Conservation (phyloP, 306 rosid genomes). For the Citrullus mucosospermus region DNA sequence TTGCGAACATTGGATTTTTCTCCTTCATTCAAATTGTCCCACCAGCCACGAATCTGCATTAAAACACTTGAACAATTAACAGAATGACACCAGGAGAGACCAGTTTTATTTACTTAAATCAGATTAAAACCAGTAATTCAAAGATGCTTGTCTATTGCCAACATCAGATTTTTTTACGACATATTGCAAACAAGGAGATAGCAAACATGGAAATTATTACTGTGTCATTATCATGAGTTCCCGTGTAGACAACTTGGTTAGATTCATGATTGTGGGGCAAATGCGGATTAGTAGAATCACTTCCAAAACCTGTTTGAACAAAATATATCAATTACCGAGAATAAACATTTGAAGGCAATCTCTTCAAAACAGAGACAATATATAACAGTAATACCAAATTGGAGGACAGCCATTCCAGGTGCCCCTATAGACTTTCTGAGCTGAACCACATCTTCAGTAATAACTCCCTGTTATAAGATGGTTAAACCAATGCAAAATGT, state of each 20-base stretch:
- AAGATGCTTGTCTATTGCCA: not conserved
- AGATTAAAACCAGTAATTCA: not conserved
- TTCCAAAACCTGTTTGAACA: slow-evolving; percentile 53
- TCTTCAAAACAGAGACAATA: not conserved
- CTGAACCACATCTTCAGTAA: slow-evolving; percentile 83
- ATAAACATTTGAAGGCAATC: slow-evolving; percentile 1
- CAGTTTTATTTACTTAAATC: not conserved
- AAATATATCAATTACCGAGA: not conserved
- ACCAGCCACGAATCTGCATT: slow-evolving; percentile 73
- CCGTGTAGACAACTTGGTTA: slow-evolving; percentile 89
- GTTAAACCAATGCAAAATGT: not conserved
- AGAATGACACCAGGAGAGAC: slow-evolving; percentile 6
- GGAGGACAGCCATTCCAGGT: slow-evolving; percentile 98
- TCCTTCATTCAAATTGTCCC: slow-evolving; percentile 63
- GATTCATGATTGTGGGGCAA: slow-evolving; percentile 87
- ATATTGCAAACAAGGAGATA: not conserved
- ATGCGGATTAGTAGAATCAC: slow-evolving; percentile 73
- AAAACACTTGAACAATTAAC: slow-evolving; percentile 12
- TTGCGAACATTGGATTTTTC: slow-evolving; percentile 63
- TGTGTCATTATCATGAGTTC: slow-evolving; percentile 96
- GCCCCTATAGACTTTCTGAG: slow-evolving; percentile 83
- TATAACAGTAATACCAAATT: slow-evolving; percentile 52
- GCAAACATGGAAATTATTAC: slow-evolving; percentile 28
- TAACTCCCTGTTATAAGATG: slow-evolving; percentile 60
- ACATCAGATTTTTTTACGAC: not conserved